These are phyloP conservation scores for Chrysanthemum makinoi DNA, from an alignment of 129 eudicot genomes.

Conservation along the genomic window DNA sequence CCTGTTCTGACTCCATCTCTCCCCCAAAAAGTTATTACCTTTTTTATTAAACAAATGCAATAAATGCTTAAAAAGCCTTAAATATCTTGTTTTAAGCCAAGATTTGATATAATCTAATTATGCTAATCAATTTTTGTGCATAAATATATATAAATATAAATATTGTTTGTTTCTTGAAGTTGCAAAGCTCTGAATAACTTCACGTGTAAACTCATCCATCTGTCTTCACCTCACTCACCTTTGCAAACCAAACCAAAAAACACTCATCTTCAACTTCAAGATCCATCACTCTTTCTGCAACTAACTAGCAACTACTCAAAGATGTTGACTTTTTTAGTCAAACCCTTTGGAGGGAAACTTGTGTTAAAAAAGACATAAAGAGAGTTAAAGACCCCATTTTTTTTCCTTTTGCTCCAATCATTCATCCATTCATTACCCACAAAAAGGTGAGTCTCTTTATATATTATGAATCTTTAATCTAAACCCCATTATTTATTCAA, in stretches of 20 bases:
- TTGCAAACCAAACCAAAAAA: constrained; percentile 7
- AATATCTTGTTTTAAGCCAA: constrained; percentile 12
- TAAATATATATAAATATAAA: background rate
- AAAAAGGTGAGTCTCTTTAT: constrained; percentile 30
- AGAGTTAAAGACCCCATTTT: constrained; percentile 6
- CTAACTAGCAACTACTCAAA: constrained; percentile 17
- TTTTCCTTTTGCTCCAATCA: constrained; percentile 26
- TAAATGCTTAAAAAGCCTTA: constrained; percentile 15
- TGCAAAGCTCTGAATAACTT: constrained; percentile 43
- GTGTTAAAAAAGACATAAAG: constrained; percentile 2
- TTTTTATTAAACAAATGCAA: constrained; percentile 8
- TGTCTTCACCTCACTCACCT: constrained; percentile 26
- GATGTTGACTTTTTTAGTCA: constrained; percentile 26
- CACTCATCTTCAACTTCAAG: constrained; percentile 22
- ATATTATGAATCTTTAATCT: constrained; percentile 31
- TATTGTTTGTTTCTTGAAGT: constrained; percentile 29
- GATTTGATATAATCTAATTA: constrained; percentile 16
- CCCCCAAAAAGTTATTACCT: background rate
- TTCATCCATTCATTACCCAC: constrained; percentile 35
- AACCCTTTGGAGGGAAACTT: constrained; percentile 22
- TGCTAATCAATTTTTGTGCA: constrained; percentile 19
- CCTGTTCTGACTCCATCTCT: constrained; percentile 20
- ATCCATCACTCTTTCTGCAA: constrained; percentile 7
- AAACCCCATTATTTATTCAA: too few species aligned
- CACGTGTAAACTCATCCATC: constrained; percentile 35